phyloP scores from a whole-genome alignment of 1,284 basidiomycete species.

The Ceratobasidium sp. region DNA sequence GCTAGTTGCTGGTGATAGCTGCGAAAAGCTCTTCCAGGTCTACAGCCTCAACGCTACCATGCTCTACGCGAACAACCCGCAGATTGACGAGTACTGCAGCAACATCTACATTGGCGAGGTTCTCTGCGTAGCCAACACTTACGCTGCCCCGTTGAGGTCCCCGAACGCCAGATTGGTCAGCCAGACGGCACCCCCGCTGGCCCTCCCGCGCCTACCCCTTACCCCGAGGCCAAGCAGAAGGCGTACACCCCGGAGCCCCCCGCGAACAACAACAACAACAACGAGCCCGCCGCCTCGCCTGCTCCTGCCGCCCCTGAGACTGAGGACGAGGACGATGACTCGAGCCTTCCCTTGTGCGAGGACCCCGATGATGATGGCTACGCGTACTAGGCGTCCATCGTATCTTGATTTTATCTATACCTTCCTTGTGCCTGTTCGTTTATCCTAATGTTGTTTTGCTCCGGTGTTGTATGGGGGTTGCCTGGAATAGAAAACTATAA shows the following conservation, averaged over 20 bases:
- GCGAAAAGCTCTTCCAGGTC: slow-evolving; percentile 54
- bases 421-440: background rate
- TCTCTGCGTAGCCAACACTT: slow-evolving; percentile 55
- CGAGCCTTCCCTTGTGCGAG: slow-evolving; percentile 66
- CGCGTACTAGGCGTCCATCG: no score
- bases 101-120: slow-evolving; percentile 71
- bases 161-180: slow-evolving; percentile 50
- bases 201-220: slow-evolving; percentile 46
- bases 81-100: slow-evolving; percentile 60
- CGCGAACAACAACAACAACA: slow-evolving; percentile 41
- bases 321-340: slow-evolving; percentile 51
- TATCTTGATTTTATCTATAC: no score
- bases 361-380: slow-evolving; percentile 46
- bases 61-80: slow-evolving; percentile 69
- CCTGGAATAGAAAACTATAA: no score
- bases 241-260: slow-evolving; percentile 42
- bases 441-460: background rate
- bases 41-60: slow-evolving; percentile 58
- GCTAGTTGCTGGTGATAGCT: slow-evolving; percentile 54
- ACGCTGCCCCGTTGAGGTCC: slow-evolving; percentile 52
- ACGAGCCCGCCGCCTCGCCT: slow-evolving; percentile 42
- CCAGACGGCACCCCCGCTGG: slow-evolving; percentile 43
- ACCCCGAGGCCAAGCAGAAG: slow-evolving; percentile 45
- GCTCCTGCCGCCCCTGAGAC: slow-evolving; percentile 38
- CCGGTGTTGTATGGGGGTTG: no score